Evolutionary conservation across 345 rosid genomes (phyloP).

Genomic region (Rhodamnia argentea): DNA sequence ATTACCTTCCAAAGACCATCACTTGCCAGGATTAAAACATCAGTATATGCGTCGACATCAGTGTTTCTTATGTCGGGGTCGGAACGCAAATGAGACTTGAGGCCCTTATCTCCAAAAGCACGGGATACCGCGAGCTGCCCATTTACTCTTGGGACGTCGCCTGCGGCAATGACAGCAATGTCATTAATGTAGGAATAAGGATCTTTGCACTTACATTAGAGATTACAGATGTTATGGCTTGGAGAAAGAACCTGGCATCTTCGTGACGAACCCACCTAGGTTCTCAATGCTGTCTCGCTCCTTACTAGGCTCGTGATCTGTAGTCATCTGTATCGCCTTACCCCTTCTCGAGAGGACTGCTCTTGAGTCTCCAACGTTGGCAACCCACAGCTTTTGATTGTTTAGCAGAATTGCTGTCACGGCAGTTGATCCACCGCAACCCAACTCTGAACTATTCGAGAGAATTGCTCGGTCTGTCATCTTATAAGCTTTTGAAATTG

Average conservation of each 20-base stretch:
- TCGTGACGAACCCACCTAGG: conserved; percentile 64
- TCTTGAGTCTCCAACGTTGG: conserved; percentile 66
- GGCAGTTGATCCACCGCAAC: conserved; percentile 74
- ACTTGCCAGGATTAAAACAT: conserved; percentile 63
- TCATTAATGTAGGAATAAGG: background rate
- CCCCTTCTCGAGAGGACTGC: conserved; percentile 52
- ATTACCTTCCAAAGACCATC: conserved; percentile 67
- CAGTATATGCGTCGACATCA: conserved; percentile 27
- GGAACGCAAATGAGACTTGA: conserved; percentile 53
- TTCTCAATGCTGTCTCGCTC: conserved; percentile 49
- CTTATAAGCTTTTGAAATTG: conserved; percentile 48
- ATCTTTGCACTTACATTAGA: background rate
- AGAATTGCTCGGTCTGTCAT: conserved; percentile 54
- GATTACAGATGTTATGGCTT: background rate
- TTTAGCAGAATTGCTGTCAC: conserved; percentile 57
- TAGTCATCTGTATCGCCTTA: conserved; percentile 45
- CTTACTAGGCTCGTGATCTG: conserved; percentile 63
- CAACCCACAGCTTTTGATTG: conserved; percentile 43
- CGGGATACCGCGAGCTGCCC: conserved; percentile 71
- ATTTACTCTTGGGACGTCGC: conserved; percentile 62
- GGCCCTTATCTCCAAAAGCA: conserved; percentile 64
- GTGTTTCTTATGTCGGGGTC: conserved; percentile 45
- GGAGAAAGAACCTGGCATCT: conserved; percentile 51
- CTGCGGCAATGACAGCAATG: conserved; percentile 8
- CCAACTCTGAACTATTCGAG: conserved; percentile 43